Evolutionary conservation across 2,329 filamentous ascomycete species (phyloP), one percentile per base, ranked within the genome.

Genomic region (Zarea fungicola): DNA sequence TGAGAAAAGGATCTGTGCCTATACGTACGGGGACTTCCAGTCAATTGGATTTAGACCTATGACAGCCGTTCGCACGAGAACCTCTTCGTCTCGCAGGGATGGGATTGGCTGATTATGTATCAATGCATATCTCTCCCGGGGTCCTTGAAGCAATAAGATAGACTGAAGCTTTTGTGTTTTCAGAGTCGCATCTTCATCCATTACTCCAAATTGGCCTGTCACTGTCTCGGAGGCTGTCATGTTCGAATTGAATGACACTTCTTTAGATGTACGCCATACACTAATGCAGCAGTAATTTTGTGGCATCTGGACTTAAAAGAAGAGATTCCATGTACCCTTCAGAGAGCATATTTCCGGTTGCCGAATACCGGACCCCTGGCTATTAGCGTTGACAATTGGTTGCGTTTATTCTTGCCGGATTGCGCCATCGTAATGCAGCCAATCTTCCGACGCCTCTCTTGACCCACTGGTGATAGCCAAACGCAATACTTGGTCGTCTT

Each of bases 1-100:
- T 26, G 8, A 21, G 8, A 4, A n/a, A n/a, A 8, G 9, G 10
- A 10, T 18, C 5, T n/a, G n/a, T n/a, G n/a, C n/a, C n/a, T n/a
- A 11, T 10, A 72, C 79, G 56, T 68, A 86, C 83, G 84, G 81
- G 51, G 81, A 77, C 68, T 87, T 87, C 81, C 81, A 87, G 61
- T 88, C 87, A 48, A 90, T 85, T 0, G 87, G 87, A 57, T 90
- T 90, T 31, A 90, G 66, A 0, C 86, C 85, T 56, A 88, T 83
- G 11, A 78, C 78, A 31, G 76, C 68, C 1, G 81, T 76, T 59
- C 77, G 77, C n/a, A 88, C 75, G 5, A 88, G 66, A 5, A 87
- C 65, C 56, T 88, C 81, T 36, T 57, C 57, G 7, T 67, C 62
- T 11, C 52, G 51, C 16, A 58, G 51, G 8, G 54, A 39, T 0